A percentile compares a stretch with the other conserved stretches of the same genome.
These are phyloP conservation scores for Blepharisma japonicum DNA, from an alignment of 73 alveolate species.

Conservation along the genomic window DNA sequence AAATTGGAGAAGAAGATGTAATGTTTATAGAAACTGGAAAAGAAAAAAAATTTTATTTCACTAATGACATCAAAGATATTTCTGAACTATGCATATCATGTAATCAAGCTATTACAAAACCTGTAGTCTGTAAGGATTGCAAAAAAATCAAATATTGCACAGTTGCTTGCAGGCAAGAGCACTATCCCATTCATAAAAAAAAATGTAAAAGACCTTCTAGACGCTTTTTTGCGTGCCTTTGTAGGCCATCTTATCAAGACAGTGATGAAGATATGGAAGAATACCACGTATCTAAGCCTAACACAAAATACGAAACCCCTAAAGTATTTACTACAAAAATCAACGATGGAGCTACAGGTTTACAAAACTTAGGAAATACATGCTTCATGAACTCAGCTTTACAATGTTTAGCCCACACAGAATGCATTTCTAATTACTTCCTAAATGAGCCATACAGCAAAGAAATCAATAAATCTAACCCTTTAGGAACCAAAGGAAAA, in stretches of 20 bases:
- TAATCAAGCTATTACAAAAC: neutral
- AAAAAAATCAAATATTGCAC: constrained; percentile 41
- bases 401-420: constrained; percentile 36
- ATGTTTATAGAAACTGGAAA: neutral
- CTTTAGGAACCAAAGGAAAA: constrained; percentile 90
- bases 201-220: neutral
- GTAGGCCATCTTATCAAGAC: neutral
- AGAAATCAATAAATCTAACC: constrained; percentile 81
- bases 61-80: neutral
- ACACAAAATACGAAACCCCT: neutral
- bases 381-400: constrained; percentile 43
- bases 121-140: constrained; percentile 38
- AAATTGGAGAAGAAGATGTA: constrained; percentile 4
- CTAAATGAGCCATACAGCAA: constrained; percentile 21
- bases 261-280: neutral
- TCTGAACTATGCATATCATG: neutral
- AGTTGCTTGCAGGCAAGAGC: neutral
- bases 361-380: constrained; percentile 92
- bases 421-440: constrained; percentile 1
- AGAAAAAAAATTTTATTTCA: neutral
- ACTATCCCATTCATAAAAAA: neutral
- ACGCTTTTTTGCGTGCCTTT: neutral
- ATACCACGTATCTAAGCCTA: neutral
- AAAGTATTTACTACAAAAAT: neutral
- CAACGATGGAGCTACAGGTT: constrained; percentile 70